Evolutionary conservation across 73 alveolate genomes (phyloP), one percentile per base, ranked within the genome.

Genomic region (Paramecium caudatum): DNA sequence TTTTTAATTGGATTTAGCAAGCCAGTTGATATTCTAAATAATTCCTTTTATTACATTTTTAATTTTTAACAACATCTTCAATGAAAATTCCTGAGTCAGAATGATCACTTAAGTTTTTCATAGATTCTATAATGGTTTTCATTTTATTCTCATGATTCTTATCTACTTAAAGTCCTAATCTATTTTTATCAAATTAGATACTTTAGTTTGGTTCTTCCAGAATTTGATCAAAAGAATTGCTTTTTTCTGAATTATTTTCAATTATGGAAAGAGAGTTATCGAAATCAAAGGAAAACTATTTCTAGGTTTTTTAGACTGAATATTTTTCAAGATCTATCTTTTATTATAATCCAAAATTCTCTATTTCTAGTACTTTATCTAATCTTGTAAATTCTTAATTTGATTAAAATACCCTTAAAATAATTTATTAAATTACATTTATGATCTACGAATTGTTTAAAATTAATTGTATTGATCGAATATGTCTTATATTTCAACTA

Each of bases 141-240:
- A 55, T 55, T 15, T 55, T 55, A 55, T 43, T 55, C 37, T 55
- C 80, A 55, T 55, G 80, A 27, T 9, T 55, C 12, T 55, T 23
- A 55, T 55, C 80, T 17, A 30, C 34, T 32, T 30, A 10, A 8
- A 36, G 17, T 65, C 49, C 83, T 65, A 65, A 36, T 36, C 83
- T 65, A 65, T n/a, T n/a, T 32, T 65, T 10, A 65, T 65, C 9
- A 33, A 30, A 65, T 36, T 30, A 30, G n/a, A 32, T 65, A 65
- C 83, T 65, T 9, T 36, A 4, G 34, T 33, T 36, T 3, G 83
- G 83, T 33, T 16, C 49, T 16, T 65, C 83, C 34, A 65, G 34
- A 32, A 65, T 65, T 16, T 65, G 25, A 33, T 65, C 83, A 65
- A 65, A 36, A 10, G 83, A 65, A 55, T 55, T 55, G 13, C 80